These are phyloP conservation scores for Saussurea involucrata DNA, from an alignment of 129 eudicot species.

Conservation along the genomic window DNA sequence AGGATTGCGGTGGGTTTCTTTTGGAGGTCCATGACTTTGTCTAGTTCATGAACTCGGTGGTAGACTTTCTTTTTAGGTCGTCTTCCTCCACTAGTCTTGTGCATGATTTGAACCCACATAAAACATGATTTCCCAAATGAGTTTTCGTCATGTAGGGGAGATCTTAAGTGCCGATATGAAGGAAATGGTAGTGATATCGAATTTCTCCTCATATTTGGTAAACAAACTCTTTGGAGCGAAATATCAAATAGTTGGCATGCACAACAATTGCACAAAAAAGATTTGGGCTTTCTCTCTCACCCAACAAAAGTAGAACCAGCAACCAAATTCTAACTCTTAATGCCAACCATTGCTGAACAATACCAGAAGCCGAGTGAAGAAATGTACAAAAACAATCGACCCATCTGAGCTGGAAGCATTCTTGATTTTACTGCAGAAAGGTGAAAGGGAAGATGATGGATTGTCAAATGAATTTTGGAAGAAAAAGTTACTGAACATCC, in stretches of 20 bases:
- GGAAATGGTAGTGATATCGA: not conserved
- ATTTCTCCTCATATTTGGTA: conserved; percentile 18
- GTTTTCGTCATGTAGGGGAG: conserved; percentile 15
- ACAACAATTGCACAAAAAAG: not conserved
- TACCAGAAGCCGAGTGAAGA: not conserved
- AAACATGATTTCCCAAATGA: conserved; percentile 21
- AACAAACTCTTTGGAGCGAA: conserved; percentile 28
- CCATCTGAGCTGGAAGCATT: not conserved
- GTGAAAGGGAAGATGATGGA: conserved; percentile 27
- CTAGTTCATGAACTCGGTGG: conserved; percentile 74
- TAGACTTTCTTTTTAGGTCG: conserved; percentile 81
- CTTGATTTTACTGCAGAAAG: conserved; percentile 29
- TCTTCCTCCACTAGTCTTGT: conserved; percentile 63
- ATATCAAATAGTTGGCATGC: conserved; percentile 41
- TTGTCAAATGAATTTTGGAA: conserved; percentile 23
- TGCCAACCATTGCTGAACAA: not conserved
- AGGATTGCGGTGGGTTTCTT: conserved; percentile 66
- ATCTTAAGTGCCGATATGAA: conserved; percentile 6
- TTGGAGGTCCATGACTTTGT: conserved; percentile 74
- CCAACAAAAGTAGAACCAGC: not conserved
- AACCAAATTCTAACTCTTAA: not conserved
- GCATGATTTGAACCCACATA: conserved; percentile 59
- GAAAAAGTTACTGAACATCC: conserved; percentile 7
- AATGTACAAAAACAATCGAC: not conserved
- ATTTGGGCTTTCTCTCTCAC: not conserved